These are phyloP conservation scores for Hypocreales sp. DNA, from an alignment of 2,329 filamentous ascomycete genomes.

Conservation along the genomic window DNA sequence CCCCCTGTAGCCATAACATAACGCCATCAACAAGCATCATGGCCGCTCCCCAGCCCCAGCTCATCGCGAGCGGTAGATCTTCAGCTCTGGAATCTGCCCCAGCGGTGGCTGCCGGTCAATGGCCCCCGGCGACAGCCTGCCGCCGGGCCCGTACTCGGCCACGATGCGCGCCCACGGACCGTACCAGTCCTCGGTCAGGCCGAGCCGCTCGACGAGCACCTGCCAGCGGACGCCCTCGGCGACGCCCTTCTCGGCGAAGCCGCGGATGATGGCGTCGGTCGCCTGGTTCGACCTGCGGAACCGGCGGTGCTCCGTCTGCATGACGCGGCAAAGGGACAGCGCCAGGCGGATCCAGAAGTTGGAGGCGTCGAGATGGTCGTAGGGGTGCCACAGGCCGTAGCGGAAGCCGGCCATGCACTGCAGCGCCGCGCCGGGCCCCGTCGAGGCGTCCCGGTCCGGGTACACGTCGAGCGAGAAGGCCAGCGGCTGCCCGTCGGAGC, in stretches of 20 bases:
- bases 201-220: slow-evolving; percentile 1
- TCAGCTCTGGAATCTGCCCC: slow-evolving; percentile 1
- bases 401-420: slow-evolving; percentile 2
- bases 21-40: no score
- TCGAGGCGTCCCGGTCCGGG: not conserved
- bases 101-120: slow-evolving; percentile 2
- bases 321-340: slow-evolving; percentile 1
- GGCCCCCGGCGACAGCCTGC: not conserved
- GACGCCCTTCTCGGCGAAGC: not conserved
- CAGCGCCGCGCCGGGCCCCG: not conserved
- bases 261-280: slow-evolving; percentile 1
- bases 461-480: slow-evolving; percentile 2
- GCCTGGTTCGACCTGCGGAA: slow-evolving; percentile 1
- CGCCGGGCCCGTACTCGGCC: slow-evolving; percentile 1
- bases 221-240: slow-evolving; percentile 1
- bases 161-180: slow-evolving; percentile 1
- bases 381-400: slow-evolving; percentile 6
- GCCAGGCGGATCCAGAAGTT: slow-evolving; percentile 3
- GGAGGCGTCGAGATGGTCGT: slow-evolving; percentile 3
- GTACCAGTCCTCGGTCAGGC: slow-evolving; percentile 1
- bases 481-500: not conserved
- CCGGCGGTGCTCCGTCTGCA: not conserved
- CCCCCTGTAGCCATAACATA: no score
- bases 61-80: not conserved
- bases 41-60: no score